These are phyloP conservation scores for Pestalotiopsis sp. DNA, from an alignment of 2,329 filamentous ascomycete genomes.

Conservation along the genomic window DNA sequence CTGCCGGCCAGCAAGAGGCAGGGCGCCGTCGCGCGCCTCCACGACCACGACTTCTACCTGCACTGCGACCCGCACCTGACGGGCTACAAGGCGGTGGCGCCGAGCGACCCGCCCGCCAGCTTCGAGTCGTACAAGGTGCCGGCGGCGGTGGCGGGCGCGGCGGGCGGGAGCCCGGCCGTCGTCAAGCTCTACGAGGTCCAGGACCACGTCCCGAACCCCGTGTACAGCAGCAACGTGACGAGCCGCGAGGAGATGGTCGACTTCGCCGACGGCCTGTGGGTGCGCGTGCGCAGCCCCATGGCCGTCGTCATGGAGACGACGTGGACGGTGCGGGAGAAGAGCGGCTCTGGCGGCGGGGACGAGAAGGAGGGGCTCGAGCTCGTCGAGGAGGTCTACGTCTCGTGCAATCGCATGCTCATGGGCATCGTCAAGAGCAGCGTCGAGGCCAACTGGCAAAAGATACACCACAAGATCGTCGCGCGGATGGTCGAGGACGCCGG, in stretches of 20 bases:
- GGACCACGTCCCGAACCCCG: constrained; percentile 52
- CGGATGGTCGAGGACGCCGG: constrained; percentile 4
- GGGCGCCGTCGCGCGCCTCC: constrained; percentile 42
- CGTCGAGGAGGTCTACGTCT: constrained; percentile 50
- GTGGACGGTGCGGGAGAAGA: constrained; percentile 39
- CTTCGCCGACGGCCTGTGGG: constrained; percentile 49
- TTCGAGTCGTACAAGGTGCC: constrained; percentile 28
- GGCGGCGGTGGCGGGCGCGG: constrained; percentile 23
- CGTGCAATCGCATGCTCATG: constrained; percentile 49
- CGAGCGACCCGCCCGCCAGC: constrained; percentile 21
- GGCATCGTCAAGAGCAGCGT: constrained; percentile 51
- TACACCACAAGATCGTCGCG: constrained; percentile 46
- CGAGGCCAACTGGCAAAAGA: constrained; percentile 48
- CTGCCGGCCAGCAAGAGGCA: constrained; percentile 16
- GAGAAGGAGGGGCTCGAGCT: constrained; percentile 39
- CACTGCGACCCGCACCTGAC: constrained; percentile 52
- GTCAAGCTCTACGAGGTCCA: constrained; percentile 52
- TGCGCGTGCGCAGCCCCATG: constrained; percentile 51
- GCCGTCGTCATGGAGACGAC: constrained; percentile 53
- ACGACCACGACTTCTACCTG: constrained; percentile 53
- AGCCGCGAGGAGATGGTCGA: constrained; percentile 56
- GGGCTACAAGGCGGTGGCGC: constrained; percentile 27
- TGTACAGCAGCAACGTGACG: constrained; percentile 55
- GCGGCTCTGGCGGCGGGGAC: constrained; percentile 24
- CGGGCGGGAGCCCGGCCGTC: constrained; percentile 18